These are phyloP conservation scores for Acorus calamus DNA, from an alignment of 106 monocot genomes.

Conservation along the genomic window DNA sequence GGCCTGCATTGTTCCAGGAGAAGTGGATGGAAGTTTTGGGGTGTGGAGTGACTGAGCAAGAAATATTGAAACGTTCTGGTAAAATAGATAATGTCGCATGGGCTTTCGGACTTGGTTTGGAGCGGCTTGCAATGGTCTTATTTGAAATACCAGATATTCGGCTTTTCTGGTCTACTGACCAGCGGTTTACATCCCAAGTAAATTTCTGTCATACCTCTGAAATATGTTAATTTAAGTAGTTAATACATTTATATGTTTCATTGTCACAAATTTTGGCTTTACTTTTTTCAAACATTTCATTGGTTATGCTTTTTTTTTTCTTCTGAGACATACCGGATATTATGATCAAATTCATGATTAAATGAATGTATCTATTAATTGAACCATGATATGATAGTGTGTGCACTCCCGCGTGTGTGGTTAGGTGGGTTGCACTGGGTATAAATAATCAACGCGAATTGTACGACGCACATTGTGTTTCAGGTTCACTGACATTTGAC, in stretches of 20 bases:
- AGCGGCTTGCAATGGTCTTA: slow-evolving; percentile 92
- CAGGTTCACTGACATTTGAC: too few species aligned
- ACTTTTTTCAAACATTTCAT: too few species aligned
- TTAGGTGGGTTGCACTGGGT: too few species aligned
- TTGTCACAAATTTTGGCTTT: not conserved
- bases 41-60: slow-evolving; percentile 95
- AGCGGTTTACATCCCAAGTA: slow-evolving; percentile 36
- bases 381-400: too few species aligned
- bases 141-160: slow-evolving; percentile 98
- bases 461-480: too few species aligned
- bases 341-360: too few species aligned
- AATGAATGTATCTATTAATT: too few species aligned
- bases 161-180: slow-evolving; percentile 89
- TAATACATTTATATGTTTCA: slow-evolving; percentile 1
- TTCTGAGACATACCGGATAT: too few species aligned
- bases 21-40: slow-evolving; percentile 98
- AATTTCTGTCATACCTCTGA: slow-evolving; percentile 35
- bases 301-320: too few species aligned
- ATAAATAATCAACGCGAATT: too few species aligned
- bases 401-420: too few species aligned
- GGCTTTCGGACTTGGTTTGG: slow-evolving; percentile 98
- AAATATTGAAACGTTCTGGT: slow-evolving; percentile 70
- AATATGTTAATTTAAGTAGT: slow-evolving; percentile 15
- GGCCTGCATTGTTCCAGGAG: slow-evolving; percentile 31
- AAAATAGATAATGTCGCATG: slow-evolving; percentile 72